These are phyloP conservation scores for Neurospora crassa DNA, from an alignment of 2,329 filamentous ascomycete genomes.

Conservation along the genomic window DNA sequence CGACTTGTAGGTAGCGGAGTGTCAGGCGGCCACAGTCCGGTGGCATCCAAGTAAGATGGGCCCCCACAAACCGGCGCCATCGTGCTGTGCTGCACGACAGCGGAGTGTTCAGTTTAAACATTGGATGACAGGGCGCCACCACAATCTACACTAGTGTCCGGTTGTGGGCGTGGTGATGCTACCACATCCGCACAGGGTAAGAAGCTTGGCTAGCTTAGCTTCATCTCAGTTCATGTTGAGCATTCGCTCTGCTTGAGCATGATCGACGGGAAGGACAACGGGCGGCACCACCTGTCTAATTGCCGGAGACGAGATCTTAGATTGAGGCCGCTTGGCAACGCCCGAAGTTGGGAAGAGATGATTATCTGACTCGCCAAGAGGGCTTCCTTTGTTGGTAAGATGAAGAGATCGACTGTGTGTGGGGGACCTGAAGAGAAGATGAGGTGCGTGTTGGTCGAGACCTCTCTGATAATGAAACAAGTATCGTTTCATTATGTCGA, in stretches of 20 bases:
- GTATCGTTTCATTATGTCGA: neutral
- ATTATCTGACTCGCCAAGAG: neutral
- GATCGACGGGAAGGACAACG: neutral
- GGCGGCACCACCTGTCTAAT: neutral
- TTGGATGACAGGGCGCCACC: neutral
- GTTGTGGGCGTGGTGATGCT: neutral
- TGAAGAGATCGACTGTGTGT: neutral
- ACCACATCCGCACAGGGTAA: neutral
- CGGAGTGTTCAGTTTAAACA: neutral
- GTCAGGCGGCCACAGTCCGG: neutral
- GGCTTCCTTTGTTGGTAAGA: neutral
- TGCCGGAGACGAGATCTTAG: neutral
- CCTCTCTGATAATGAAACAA: neutral
- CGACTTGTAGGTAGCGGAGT: neutral
- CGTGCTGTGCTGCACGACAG: neutral
- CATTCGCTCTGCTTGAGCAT: neutral
- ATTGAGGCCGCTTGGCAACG: neutral
- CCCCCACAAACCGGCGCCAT: neutral
- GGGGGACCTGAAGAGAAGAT: neutral
- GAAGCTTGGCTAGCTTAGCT: neutral
- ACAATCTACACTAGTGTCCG: neutral
- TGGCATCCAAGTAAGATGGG: neutral
- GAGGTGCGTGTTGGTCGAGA: neutral
- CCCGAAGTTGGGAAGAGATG: neutral
- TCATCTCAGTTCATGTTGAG: neutral